phyloP scores from a whole-genome alignment of 495 filamentous ascomycete genomes.

The Podospora pseudopauciseta region DNA sequence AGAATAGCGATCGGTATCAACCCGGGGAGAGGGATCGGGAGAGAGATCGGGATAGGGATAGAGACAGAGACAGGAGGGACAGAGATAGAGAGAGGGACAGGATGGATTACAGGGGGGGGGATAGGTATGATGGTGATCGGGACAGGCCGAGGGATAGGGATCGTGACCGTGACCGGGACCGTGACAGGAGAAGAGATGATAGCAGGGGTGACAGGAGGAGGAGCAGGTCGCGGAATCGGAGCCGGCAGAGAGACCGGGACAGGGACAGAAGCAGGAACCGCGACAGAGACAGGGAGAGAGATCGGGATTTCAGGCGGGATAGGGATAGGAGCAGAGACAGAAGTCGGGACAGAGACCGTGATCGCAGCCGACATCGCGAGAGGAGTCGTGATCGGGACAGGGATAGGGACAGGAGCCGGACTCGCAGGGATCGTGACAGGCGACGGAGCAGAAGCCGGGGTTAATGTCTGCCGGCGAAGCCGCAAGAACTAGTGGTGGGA shows the following conservation, averaged over 20 bases:
- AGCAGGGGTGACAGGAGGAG: background rate
- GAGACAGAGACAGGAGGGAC: slow-evolving; percentile 19
- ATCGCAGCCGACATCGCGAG: slow-evolving; percentile 18
- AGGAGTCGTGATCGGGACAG: slow-evolving; percentile 32
- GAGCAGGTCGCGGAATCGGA: slow-evolving; percentile 13
- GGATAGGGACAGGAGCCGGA: slow-evolving; percentile 23
- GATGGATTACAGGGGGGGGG: slow-evolving; percentile 17
- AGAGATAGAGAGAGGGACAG: slow-evolving; percentile 14
- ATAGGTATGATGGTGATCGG: slow-evolving; percentile 16
- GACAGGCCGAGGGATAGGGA: slow-evolving; percentile 21
- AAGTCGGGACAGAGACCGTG: background rate
- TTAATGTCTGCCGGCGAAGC: background rate
- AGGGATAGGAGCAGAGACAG: slow-evolving; percentile 23
- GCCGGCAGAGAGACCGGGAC: slow-evolving; percentile 15
- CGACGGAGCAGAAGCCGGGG: background rate
- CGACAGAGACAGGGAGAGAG: slow-evolving; percentile 17
- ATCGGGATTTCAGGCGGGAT: slow-evolving; percentile 17
- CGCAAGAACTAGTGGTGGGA: too few species aligned
- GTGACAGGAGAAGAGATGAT: slow-evolving; percentile 17
- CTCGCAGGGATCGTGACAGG: background rate
- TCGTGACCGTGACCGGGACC: slow-evolving; percentile 23
- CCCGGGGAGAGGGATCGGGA: slow-evolving; percentile 41
- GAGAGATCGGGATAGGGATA: slow-evolving; percentile 19
- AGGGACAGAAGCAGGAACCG: slow-evolving; percentile 10
- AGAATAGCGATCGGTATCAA: slow-evolving; percentile 44